A percentile compares a stretch with the other conserved stretches of the same genome.
Conservation (phyloP, 1,284 basidiomycete species). For the Boletus semigastroideus region DNA sequence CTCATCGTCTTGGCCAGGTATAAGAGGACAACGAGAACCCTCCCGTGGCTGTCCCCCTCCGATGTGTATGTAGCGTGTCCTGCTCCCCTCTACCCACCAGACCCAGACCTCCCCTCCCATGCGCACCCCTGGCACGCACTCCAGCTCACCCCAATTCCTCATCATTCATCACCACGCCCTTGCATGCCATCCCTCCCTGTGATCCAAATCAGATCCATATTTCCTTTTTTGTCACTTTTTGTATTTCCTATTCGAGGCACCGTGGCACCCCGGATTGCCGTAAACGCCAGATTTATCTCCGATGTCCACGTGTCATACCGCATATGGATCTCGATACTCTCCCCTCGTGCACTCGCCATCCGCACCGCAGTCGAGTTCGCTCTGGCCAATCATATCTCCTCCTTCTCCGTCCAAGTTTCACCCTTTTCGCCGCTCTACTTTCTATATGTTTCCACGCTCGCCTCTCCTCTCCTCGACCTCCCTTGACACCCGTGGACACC, state of each 20-base stretch:
- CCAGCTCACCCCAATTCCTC: conserved; percentile 26
- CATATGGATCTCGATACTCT: conserved; percentile 26
- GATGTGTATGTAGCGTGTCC: conserved; percentile 9
- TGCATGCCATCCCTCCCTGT: conserved; percentile 16
- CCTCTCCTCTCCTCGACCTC: background rate
- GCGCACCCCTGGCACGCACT: conserved; percentile 16
- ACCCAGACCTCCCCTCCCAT: conserved; percentile 21
- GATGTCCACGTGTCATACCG: conserved; percentile 31
- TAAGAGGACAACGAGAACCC: conserved; percentile 17
- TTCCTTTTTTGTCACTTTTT: conserved; percentile 15
- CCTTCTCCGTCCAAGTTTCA: conserved; percentile 6
- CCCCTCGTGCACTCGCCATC: conserved; percentile 19
- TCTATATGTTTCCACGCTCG: conserved; percentile 14
- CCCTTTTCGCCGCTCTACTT: background rate
- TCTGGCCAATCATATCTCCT: background rate
- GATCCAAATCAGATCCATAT: conserved; percentile 24
- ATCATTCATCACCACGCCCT: conserved; percentile 25
- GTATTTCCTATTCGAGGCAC: conserved; percentile 19
- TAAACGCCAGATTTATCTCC: conserved; percentile 34
- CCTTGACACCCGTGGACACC: conserved; percentile 23
- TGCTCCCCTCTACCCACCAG: conserved; percentile 29
- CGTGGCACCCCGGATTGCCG: conserved; percentile 36
- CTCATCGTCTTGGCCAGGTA: conserved; percentile 4
- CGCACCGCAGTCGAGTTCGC: conserved; percentile 25
- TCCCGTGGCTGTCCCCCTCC: conserved; percentile 23